Base-by-base conservation (phyloP, 2,329 filamentous ascomycete species). In the Sporothrix schenckii region DNA sequence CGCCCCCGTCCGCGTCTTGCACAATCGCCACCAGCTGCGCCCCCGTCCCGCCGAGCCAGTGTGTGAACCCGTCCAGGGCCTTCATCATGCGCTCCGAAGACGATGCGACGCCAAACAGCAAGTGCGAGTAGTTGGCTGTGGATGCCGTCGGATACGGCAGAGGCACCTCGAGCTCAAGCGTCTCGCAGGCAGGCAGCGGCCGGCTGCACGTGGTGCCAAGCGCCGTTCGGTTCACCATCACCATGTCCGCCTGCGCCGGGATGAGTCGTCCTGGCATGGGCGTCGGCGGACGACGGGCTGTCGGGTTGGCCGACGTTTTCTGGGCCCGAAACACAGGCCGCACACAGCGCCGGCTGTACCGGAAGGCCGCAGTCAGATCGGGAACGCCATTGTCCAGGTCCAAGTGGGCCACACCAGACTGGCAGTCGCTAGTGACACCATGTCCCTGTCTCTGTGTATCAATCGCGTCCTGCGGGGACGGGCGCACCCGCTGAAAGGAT, bases 81-180 rank as follows among this genome's bases (percentile, higher is more conserved):
- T 82, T 80, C 52, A 81, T 77, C 69, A 89, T 77, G 47, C 87
- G 82, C 34, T 81, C 80, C 44, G 84, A 79, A 9, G 80, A 83
- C 27, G 86, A 88, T 0, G 87, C 85, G 4, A 89, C 82, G 69
- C 86, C 87, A 72, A 89, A 89, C 70, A 87, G 77, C 58, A 88
- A 81, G 67, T 88, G 82, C 0, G 81, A 78, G 72, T 86, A 85
- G 10, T 80, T 80, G 52, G 27, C 14, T 41, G 78, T 74, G 41
- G 76, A 75, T 0, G 53, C 4, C 16, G 30, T 41, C 7, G 83
- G 81, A 66, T 82, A 82, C 0, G 83, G 80, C 0, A 74, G 74
- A 0, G 85, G 82, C 0, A 88, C 84, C 3, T 79, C 75, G 7
- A 89, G 75, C 0, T 78, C 75, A 21, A 89, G 77, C 1, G 83